phyloP scores from a whole-genome alignment of 2,329 filamentous ascomycete species.

The Coleophoma eucalyptorum region DNA sequence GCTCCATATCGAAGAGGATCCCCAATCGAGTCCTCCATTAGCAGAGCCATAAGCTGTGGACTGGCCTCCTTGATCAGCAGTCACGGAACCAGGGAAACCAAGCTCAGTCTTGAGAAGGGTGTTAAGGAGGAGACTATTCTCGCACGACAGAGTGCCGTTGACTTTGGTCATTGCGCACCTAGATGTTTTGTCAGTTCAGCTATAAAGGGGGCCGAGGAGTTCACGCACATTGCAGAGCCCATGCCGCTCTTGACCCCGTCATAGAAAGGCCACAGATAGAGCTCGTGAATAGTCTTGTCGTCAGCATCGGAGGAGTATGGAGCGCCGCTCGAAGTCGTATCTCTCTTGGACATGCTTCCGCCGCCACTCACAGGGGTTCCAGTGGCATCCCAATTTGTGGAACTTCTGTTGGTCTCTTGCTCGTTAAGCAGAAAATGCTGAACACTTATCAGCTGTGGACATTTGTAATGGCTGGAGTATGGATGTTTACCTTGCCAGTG shows the following conservation, averaged over 20 bases:
- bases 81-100: constrained; percentile 22
- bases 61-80: constrained; percentile 17
- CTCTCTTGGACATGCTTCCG: background rate
- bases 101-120: constrained; percentile 23
- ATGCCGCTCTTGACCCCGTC: constrained; percentile 61
- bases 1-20: constrained; percentile 8
- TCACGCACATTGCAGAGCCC: constrained; percentile 77
- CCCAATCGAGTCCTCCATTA: constrained; percentile 20
- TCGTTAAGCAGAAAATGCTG: constrained; percentile 14
- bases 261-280: constrained; percentile 44
- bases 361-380: background rate
- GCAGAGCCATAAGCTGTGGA: constrained; percentile 19
- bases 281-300: constrained; percentile 53
- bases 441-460: background rate
- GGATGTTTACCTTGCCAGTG: constrained; percentile 5
- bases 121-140: constrained; percentile 19
- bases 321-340: background rate
- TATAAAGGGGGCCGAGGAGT: background rate
- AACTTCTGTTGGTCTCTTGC: constrained; percentile 13
- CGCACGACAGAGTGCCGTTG: constrained; percentile 51
- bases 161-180: constrained; percentile 71
- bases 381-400: background rate
- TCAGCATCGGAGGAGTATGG: constrained; percentile 47
- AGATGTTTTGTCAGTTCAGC: background rate
- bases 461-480: background rate